Evolutionary conservation across 2,329 filamentous ascomycete genomes (phyloP).

Genomic region (Lecanosticta acicola): DNA sequence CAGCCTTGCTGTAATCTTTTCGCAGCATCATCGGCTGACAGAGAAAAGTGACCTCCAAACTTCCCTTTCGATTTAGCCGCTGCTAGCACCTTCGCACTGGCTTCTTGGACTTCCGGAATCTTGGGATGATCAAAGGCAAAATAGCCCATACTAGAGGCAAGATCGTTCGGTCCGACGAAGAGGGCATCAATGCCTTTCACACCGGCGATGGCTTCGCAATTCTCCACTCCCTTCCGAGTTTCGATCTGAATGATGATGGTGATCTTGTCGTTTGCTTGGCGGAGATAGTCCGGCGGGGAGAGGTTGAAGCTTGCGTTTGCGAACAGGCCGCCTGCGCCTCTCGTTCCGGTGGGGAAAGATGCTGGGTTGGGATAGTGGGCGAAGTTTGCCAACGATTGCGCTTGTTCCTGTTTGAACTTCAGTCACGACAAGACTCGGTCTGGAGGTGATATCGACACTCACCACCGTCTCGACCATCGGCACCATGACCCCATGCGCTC

Average conservation of each 20-base stretch:
- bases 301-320: conserved; percentile 23
- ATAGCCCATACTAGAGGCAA: conserved; percentile 34
- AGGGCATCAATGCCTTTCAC: conserved; percentile 46
- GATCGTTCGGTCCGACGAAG: conserved; percentile 50
- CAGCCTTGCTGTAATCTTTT: conserved; percentile 9
- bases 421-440: too few species aligned
- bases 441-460: not conserved
- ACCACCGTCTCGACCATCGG: conserved; percentile 29
- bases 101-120: conserved; percentile 13
- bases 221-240: conserved; percentile 36
- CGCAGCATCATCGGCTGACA: conserved; percentile 10
- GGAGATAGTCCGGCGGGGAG: conserved; percentile 4
- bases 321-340: conserved; percentile 51
- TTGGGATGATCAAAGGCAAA: conserved; percentile 14
- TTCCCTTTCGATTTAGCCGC: conserved; percentile 12
- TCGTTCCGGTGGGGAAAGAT: conserved; percentile 31
- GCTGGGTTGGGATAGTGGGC: conserved; percentile 46
- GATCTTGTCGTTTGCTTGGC: conserved; percentile 44
- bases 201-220: conserved; percentile 45
- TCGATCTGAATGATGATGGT: conserved; percentile 46
- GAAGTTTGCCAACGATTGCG: conserved; percentile 43
- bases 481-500: conserved; percentile 55
- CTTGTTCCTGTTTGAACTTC: conserved; percentile 40
- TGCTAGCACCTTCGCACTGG: conserved; percentile 8
- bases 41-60: conserved; percentile 12